phyloP scores from a whole-genome alignment of 2,329 filamentous ascomycete genomes.

The Claviceps cyperi region DNA sequence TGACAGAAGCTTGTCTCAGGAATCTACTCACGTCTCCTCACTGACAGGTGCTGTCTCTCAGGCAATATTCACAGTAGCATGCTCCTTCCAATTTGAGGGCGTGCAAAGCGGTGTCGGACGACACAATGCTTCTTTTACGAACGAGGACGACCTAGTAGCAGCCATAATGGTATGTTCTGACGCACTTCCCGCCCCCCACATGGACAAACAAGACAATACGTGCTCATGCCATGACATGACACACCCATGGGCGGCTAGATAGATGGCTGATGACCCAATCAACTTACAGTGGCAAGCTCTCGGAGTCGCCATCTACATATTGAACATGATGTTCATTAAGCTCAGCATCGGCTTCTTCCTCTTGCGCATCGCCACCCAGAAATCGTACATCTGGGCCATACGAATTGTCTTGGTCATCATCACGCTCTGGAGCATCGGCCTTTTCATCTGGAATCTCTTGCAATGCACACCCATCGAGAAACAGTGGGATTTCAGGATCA shows the following conservation, averaged over 20 bases:
- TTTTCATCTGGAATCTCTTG: conserved; percentile 39
- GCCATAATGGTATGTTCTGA: conserved; percentile 29
- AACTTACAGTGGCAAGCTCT: conserved; percentile 32
- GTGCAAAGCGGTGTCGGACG: conserved; percentile 28
- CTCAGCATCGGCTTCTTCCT: conserved; percentile 40
- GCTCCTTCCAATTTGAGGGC: conserved; percentile 29
- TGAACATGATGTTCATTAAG: conserved; percentile 43
- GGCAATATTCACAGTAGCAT: conserved; percentile 32
- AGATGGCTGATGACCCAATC: background rate
- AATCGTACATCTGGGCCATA: conserved; percentile 33
- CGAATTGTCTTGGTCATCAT: conserved; percentile 31
- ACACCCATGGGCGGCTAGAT: background rate
- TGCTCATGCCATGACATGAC: background rate
- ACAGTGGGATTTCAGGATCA: conserved; percentile 39
- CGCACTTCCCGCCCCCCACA: background rate
- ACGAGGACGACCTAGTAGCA: conserved; percentile 24
- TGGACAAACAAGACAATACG: background rate
- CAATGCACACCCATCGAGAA: conserved; percentile 35
- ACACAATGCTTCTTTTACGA: conserved; percentile 30
- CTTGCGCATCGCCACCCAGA: conserved; percentile 30
- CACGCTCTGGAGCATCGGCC: conserved; percentile 28
- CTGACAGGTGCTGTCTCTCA: conserved; percentile 11
- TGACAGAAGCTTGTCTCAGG: background rate
- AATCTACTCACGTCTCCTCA: background rate
- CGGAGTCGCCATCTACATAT: conserved; percentile 33